Percentiles rank a stretch among this genome's conserved stretches.
Evolutionary conservation across 805 yeast species (phyloP).

Genomic region (Candida peoriensis): DNA sequence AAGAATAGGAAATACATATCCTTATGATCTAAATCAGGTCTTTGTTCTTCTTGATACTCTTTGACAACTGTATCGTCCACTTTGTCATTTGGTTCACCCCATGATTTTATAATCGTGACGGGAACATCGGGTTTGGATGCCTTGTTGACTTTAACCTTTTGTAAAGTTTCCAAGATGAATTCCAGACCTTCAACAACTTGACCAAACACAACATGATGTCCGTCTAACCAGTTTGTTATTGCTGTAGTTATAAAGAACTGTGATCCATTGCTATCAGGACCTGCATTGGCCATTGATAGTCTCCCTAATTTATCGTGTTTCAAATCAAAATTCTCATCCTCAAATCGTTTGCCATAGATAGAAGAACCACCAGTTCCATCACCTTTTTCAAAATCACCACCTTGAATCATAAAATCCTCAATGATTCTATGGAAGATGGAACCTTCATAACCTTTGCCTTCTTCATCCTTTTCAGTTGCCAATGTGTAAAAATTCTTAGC

Average conservation of each 20-base stretch:
- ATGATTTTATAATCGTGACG: constrained; percentile 34
- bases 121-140: constrained; percentile 39
- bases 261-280: constrained; percentile 62
- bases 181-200: constrained; percentile 67
- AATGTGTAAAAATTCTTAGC: constrained; percentile 52
- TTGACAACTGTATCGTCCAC: constrained; percentile 16
- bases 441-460: constrained; percentile 43
- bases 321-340: constrained; percentile 71
- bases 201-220: constrained; percentile 72
- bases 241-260: constrained; percentile 67
- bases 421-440: constrained; percentile 73
- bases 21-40: constrained; percentile 7
- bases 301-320: constrained; percentile 68
- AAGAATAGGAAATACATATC: constrained; percentile 13
- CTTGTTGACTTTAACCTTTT: constrained; percentile 43
- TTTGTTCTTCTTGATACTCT: constrained; percentile 16
- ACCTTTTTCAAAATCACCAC: constrained; percentile 72
- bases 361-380: constrained; percentile 77
- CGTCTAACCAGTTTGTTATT: constrained; percentile 44
- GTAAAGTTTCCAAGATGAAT: constrained; percentile 51
- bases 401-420: constrained; percentile 74
- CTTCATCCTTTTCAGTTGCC: constrained; percentile 26
- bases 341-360: constrained; percentile 66
- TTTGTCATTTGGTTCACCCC: constrained; percentile 24
- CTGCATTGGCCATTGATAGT: constrained; percentile 69